Conservation (phyloP, 306 rosid genomes). For the Chamaecrista fasciculata region DNA sequence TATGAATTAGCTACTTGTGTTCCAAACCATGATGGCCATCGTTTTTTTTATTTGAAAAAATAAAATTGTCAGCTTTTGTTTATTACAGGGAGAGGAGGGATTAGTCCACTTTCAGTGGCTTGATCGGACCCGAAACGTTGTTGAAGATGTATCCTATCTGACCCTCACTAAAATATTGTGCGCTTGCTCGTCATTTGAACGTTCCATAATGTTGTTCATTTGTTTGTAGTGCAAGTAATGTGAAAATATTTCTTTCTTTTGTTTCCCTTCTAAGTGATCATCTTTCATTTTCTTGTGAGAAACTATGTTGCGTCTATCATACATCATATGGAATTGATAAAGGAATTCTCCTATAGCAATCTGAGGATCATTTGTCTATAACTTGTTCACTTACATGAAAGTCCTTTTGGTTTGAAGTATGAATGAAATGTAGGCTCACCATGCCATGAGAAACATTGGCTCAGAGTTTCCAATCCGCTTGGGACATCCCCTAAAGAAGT, state of each 20-base stretch:
- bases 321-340: background rate
- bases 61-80: slow-evolving; percentile 14
- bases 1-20: slow-evolving; percentile 6
- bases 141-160: slow-evolving; percentile 89
- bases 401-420: background rate
- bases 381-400: background rate
- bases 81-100: slow-evolving; percentile 85
- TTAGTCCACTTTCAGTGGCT: slow-evolving; percentile 92
- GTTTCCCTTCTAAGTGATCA: background rate
- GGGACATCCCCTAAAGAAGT: background rate
- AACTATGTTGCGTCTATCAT: background rate
- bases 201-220: slow-evolving; percentile 2
- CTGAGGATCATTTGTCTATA: background rate
- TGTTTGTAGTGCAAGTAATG: background rate
- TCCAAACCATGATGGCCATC: background rate
- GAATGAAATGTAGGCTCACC: background rate
- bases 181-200: background rate
- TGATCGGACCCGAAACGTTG: slow-evolving; percentile 70
- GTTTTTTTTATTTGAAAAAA: background rate
- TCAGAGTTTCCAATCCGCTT: background rate
- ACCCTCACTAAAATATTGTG: background rate
- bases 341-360: background rate
- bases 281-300: background rate
- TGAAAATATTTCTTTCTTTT: background rate
- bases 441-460: background rate